Evolutionary conservation across 805 yeast species (phyloP), one percentile per base, ranked within the genome.

Genomic region (Candida yuanshanica): DNA sequence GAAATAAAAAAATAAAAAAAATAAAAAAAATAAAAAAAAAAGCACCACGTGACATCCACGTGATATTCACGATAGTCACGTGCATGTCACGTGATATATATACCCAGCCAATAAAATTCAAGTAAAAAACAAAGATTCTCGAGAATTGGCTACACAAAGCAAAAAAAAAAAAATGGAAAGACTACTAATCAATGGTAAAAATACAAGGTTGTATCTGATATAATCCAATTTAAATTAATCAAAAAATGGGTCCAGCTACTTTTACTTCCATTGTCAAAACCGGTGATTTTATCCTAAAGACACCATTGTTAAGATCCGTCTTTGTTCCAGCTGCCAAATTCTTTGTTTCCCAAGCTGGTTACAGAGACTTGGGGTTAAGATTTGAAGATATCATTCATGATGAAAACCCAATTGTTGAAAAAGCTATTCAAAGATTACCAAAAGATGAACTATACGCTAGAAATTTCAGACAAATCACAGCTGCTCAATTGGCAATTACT

Each of bases 311-410:
- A 59, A 76, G 84, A 51, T 79, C 81, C 62, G 64, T 90, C 52
- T 72, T 85, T 50, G 75, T 82, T 24, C 98, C 99, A 50, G 74
- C 82, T 31, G 84, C 97, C 36, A 77, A 81, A 59, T 70, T 77
- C 53, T 90, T 83, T 68, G 70, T 76, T 53, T 70, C 80, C 52
- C 74, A 75, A 51, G 74, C 95, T 43, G 98, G 98, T 45, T 93
- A 93, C 85, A 85, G 98, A 75, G 79, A 89, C 66, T 67, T 93
- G 71, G 99, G 99, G 41, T 77, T 93, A 58, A 87, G 83, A 68
- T 80, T 83, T 60, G 93, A 91, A 63, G 99, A 93, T 66, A 69
- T 91, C 59, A 64, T 91, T 50, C 67, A 75, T 51, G 99, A 93
- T 70, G 99, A 93, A 72, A 83, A 72, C 63, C 90, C 90, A 57